A percentile compares a stretch with the other conserved stretches of the same genome.
These are phyloP conservation scores for Monosporozyma aquatica DNA, from an alignment of 805 yeast species.

Conservation along the genomic window DNA sequence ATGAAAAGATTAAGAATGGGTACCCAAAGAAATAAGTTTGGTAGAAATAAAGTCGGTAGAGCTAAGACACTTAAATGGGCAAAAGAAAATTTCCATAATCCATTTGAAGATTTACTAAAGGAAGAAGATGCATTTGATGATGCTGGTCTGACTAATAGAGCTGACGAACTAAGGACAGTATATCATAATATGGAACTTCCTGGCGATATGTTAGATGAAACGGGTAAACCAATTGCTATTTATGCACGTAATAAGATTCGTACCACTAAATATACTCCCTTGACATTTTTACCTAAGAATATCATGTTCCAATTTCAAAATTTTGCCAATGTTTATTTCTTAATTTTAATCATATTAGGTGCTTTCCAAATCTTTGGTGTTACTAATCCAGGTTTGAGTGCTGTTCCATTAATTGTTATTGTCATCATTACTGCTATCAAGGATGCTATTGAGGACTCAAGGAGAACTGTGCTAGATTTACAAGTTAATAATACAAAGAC, in stretches of 20 bases:
- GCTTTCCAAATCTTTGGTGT: conserved; percentile 72
- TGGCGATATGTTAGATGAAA: conserved; percentile 45
- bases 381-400: conserved; percentile 62
- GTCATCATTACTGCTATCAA: conserved; percentile 65
- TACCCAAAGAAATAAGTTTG: conserved; percentile 68
- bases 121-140: conserved; percentile 27
- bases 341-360: conserved; percentile 71
- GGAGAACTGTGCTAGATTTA: conserved; percentile 61
- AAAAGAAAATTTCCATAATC: conserved; percentile 30
- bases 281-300: conserved; percentile 82
- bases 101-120: conserved; percentile 23
- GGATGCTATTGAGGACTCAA: conserved; percentile 74
- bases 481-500: conserved; percentile 70
- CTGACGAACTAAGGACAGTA: conserved; percentile 39
- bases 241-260: conserved; percentile 87
- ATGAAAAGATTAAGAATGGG: conserved; percentile 87
- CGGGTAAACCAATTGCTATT: conserved; percentile 47
- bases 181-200: conserved; percentile 57
- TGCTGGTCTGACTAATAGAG: conserved; percentile 32
- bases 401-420: conserved; percentile 74
- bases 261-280: conserved; percentile 90
- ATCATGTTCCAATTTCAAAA: conserved; percentile 71
- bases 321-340: conserved; percentile 83
- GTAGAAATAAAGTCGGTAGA: conserved; percentile 52
- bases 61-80: conserved; percentile 52